These are phyloP conservation scores for Murraya koenigii DNA, from an alignment of 345 rosid species.

Conservation along the genomic window DNA sequence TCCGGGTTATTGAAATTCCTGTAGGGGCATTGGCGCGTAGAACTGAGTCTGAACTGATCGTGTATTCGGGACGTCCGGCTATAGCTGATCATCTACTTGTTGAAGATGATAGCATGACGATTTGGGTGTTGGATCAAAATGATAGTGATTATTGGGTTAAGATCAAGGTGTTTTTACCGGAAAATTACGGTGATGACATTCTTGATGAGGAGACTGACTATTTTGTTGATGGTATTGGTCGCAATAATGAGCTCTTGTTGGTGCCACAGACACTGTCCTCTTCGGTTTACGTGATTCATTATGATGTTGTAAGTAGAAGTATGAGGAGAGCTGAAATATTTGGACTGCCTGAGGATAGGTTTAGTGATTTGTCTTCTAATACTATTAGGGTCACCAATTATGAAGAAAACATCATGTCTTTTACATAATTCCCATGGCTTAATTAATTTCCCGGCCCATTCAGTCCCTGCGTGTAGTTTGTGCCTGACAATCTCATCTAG, in stretches of 20 bases:
- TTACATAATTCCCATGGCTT: neutral
- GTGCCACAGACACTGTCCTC: conserved; percentile 11
- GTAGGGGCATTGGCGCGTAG: neutral
- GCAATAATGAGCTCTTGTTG: conserved; percentile 14
- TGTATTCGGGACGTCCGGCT: conserved; percentile 4
- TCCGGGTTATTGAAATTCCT: conserved; percentile 6
- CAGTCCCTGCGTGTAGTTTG: neutral
- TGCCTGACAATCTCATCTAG: neutral
- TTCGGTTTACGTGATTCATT: neutral
- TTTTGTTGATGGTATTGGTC: conserved; percentile 9
- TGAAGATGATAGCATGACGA: neutral
- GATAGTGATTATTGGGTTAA: neutral
- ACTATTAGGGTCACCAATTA: neutral
- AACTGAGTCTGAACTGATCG: neutral
- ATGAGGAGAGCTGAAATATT: conserved; percentile 11
- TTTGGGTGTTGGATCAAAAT: conserved; percentile 8
- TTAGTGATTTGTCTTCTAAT: conserved; percentile 12
- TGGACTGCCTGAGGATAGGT: conserved; percentile 10
- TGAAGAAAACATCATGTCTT: conserved; percentile 11
- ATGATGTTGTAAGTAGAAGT: neutral
- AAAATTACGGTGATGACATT: neutral
- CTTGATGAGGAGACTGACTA: neutral
- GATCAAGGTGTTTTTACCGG: neutral
- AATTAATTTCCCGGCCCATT: neutral
- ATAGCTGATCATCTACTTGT: neutral